Evolutionary conservation across 805 yeast genomes (phyloP), one percentile per base, ranked within the genome.

Genomic region (Debaryomyces maramus): DNA sequence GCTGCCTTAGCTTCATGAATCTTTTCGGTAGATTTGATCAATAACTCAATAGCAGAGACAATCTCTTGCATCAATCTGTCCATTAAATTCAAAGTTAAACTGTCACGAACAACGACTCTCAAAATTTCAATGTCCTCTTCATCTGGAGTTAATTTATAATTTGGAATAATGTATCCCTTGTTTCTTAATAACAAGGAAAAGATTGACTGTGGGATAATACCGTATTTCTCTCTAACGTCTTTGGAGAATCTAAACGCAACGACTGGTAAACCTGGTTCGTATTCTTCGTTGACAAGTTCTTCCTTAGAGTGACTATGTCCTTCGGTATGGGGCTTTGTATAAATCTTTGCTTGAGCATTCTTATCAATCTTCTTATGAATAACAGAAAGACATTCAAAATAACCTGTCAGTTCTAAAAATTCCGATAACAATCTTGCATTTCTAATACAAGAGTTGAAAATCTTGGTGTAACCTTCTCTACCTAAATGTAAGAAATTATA

Each of bases 111-210:
- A 10, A 89, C 97, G 18, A 90, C 87, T 55, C 97, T 78, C 47
- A 89, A 71, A 43, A 88, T 85, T 63, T 90, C 96, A 44, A 62
- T 70, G 9, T 65, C 65, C 33, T 61, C 60, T 40, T 75, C 70
- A 39, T 71, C 74, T 32, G 82, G 80, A 20, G 96, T 95, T 51
- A 89, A 73, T 45, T 85, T 87, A 64, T 89, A 89, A 70, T 89
- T 88, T 49, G 96, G 96, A 47, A 89, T 73, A 59, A 90, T 90
- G 79, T 85, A 89, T 10, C 95, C 95, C 52, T 81, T 80, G 58
- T 75, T 78, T 60, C 97, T 78, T 53, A 89, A 68, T 60, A 88
- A 58, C 10, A 81, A 70, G 0, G 96, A 83, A 19, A 89, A 61
- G 43, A 86, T 72, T 13, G 83, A 73, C 63, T 90, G 97, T 7